Evolutionary conservation across 345 rosid genomes (phyloP).

Genomic region (Linum tenue): DNA sequence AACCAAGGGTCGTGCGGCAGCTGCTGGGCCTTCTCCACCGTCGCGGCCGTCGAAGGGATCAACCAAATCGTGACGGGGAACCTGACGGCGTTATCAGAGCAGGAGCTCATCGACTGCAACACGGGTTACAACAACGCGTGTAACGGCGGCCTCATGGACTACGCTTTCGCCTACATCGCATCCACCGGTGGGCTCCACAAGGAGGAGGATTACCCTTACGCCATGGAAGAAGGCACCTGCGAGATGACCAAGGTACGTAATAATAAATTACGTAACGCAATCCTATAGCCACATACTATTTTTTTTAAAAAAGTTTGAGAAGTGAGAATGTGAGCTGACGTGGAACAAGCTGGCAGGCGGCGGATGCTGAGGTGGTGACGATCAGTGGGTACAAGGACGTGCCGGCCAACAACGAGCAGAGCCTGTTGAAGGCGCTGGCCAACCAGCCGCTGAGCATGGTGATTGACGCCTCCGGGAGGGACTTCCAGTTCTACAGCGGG

Average conservation of each 20-base stretch:
- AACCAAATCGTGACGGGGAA: slow-evolving; percentile 53
- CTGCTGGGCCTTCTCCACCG: slow-evolving; percentile 64
- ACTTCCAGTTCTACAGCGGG: slow-evolving; percentile 56
- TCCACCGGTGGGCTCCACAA: slow-evolving; percentile 44
- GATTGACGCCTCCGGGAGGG: slow-evolving; percentile 48
- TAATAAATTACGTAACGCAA: too few relatives aligned
- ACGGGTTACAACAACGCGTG: slow-evolving; percentile 39
- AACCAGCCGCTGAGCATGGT: slow-evolving; percentile 52
- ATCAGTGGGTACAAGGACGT: slow-evolving; percentile 49
- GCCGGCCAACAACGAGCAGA: slow-evolving; percentile 34
- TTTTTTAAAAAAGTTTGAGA: too few relatives aligned
- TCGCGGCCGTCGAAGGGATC: slow-evolving; percentile 59
- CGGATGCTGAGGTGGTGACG: slow-evolving; percentile 29
- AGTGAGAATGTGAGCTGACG: too few relatives aligned
- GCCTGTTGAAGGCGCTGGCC: slow-evolving; percentile 46
- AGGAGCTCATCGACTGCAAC: slow-evolving; percentile 52
- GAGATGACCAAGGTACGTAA: slow-evolving; percentile 17
- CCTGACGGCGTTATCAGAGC: slow-evolving; percentile 47
- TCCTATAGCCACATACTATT: too few relatives aligned
- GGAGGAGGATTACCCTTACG: slow-evolving; percentile 60
- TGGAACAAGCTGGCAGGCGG: slow-evolving; percentile 16
- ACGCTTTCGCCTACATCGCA: slow-evolving; percentile 39
- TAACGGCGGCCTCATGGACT: slow-evolving; percentile 58
- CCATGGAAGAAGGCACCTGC: slow-evolving; percentile 57
- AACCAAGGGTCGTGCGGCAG: slow-evolving; percentile 79